phyloP scores from a whole-genome alignment of 2,329 filamentous ascomycete species.

The Cladosporium colombiae region DNA sequence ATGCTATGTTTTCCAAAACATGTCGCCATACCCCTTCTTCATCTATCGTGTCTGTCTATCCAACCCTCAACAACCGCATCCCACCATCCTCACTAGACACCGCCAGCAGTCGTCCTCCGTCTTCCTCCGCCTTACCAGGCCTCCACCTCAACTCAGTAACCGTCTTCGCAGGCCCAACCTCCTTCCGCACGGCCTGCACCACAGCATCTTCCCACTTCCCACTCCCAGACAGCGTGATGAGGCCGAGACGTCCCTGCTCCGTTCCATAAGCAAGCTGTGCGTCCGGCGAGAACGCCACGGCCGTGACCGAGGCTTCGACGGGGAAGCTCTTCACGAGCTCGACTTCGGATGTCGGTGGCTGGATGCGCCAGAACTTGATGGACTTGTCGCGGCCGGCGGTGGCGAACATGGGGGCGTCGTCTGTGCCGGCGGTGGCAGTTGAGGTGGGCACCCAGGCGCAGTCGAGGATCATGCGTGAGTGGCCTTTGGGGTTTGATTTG shows the following conservation, averaged over 20 bases:
- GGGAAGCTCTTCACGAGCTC: slow-evolving; percentile 27
- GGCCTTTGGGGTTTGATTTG: slow-evolving; percentile 76
- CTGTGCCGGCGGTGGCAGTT: background rate
- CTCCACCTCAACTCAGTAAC: slow-evolving; percentile 15
- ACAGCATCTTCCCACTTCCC: slow-evolving; percentile 19
- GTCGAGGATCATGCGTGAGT: slow-evolving; percentile 89
- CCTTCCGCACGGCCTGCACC: slow-evolving; percentile 11
- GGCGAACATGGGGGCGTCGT: slow-evolving; percentile 60
- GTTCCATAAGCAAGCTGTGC: slow-evolving; percentile 28
- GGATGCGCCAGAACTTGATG: slow-evolving; percentile 60
- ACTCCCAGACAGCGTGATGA: slow-evolving; percentile 1
- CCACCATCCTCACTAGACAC: slow-evolving; percentile 46
- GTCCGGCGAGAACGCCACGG: slow-evolving; percentile 32
- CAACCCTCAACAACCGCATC: slow-evolving; percentile 36
- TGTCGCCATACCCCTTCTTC: background rate
- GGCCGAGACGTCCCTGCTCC: slow-evolving; percentile 29
- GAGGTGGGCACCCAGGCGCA: slow-evolving; percentile 72
- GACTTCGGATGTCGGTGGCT: background rate
- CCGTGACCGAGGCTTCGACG: slow-evolving; percentile 32
- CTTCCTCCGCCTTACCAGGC: background rate
- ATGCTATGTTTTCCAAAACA: background rate
- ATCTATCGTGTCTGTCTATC: background rate
- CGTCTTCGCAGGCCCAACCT: slow-evolving; percentile 12
- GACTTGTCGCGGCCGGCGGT: slow-evolving; percentile 89
- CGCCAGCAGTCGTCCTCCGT: slow-evolving; percentile 35